Conservation (phyloP, 306 rosid genomes). For the Trifolium repens region DNA sequence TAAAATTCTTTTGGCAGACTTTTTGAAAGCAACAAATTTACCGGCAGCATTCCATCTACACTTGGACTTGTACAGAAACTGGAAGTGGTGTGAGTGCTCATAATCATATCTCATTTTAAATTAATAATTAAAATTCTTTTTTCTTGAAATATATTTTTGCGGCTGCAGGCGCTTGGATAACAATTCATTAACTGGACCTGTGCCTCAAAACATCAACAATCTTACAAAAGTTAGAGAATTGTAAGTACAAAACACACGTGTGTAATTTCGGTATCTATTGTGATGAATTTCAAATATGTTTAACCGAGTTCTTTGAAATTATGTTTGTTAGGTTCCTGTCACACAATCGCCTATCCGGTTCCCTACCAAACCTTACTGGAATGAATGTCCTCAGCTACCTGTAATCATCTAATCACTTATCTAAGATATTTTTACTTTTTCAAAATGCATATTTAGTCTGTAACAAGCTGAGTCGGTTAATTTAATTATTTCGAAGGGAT, state of each 20-base stretch:
- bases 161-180: constrained; percentile 62
- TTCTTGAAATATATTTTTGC: constrained; percentile 29
- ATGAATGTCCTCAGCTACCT: constrained; percentile 52
- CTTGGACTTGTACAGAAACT: constrained; percentile 57
- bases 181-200: constrained; percentile 48
- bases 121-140: not conserved
- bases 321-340: constrained; percentile 60
- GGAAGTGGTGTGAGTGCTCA: constrained; percentile 70
- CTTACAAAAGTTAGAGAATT: constrained; percentile 48
- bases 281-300: constrained; percentile 13
- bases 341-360: constrained; percentile 63
- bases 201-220: constrained; percentile 58
- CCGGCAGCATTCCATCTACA: constrained; percentile 64
- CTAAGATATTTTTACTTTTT: constrained; percentile 10
- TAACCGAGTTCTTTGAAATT: constrained; percentile 19
- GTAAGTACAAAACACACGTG: constrained; percentile 49
- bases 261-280: not conserved
- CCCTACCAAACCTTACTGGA: constrained; percentile 57
- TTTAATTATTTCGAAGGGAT: constrained; percentile 46
- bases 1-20: constrained; percentile 53
- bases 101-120: constrained; percentile 31
- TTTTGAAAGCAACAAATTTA: constrained; percentile 56
- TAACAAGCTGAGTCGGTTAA: constrained; percentile 21
- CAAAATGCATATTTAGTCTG: constrained; percentile 17
- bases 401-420: constrained; percentile 49